phyloP scores from a whole-genome alignment of 2,329 filamentous ascomycete species.

The Venturia aucupariae region DNA sequence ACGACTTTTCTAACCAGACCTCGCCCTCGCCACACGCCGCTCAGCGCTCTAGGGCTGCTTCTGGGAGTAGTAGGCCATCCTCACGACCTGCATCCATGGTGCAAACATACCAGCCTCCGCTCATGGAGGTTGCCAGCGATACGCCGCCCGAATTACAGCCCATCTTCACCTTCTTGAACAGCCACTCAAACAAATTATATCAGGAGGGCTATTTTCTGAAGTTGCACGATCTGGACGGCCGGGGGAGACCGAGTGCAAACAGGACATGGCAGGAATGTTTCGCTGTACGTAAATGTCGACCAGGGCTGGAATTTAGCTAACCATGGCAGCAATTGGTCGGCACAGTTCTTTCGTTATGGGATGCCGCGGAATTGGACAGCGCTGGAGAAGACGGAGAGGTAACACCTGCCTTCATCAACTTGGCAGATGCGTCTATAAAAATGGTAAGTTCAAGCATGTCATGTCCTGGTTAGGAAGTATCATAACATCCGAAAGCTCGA shows the following conservation, averaged over 20 bases:
- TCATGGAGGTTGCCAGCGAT: constrained; percentile 77
- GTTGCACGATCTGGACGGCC: constrained; percentile 84
- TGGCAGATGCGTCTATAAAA: constrained; percentile 95
- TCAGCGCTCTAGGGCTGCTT: constrained; percentile 31
- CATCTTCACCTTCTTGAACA: constrained; percentile 89
- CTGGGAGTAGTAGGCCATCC: constrained; percentile 39
- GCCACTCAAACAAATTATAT: constrained; percentile 91
- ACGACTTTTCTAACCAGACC: constrained; percentile 16
- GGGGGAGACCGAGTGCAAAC: constrained; percentile 73
- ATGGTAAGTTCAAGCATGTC: constrained; percentile 56
- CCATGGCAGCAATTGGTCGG: constrained; percentile 75
- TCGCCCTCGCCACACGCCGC: constrained; percentile 22
- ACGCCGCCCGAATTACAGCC: constrained; percentile 88
- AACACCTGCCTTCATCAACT: constrained; percentile 85
- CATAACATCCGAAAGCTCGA: constrained; percentile 35
- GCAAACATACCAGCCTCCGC: constrained; percentile 72
- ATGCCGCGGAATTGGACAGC: constrained; percentile 81
- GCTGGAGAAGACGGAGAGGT: constrained; percentile 80
- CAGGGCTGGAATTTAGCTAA: background rate
- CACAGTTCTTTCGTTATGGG: constrained; percentile 91
- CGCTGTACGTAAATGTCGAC: constrained; percentile 35
- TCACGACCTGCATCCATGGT: constrained; percentile 78
- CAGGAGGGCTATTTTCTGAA: constrained; percentile 98
- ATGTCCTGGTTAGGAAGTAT: constrained; percentile 12
- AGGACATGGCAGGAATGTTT: constrained; percentile 84